These are phyloP conservation scores for Kodamaea hsintzibuensis DNA, from an alignment of 805 yeast genomes.

Conservation along the genomic window DNA sequence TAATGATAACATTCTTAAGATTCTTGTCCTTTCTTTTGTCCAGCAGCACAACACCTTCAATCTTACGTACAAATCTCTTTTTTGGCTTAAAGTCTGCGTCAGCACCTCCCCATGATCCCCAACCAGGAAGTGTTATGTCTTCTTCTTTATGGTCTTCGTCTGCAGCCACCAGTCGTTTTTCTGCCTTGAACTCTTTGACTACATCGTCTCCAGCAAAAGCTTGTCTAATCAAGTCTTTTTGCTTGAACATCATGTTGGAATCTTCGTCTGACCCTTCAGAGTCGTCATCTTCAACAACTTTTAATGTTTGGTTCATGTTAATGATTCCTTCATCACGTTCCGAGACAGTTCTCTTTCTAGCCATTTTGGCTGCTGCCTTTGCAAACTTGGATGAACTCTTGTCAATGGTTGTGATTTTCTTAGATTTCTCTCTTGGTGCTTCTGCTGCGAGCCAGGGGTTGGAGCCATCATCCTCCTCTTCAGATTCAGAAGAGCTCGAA, in stretches of 20 bases:
- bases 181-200: conserved; percentile 73
- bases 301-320: conserved; percentile 56
- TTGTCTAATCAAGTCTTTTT: conserved; percentile 77
- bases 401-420: conserved; percentile 32
- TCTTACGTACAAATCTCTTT: conserved; percentile 65
- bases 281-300: conserved; percentile 33
- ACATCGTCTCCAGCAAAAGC: conserved; percentile 99
- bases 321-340: conserved; percentile 41
- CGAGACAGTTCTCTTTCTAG: conserved; percentile 35
- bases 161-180: conserved; percentile 62
- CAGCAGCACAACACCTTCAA: conserved; percentile 72
- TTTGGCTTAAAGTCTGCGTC: conserved; percentile 42
- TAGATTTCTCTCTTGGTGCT: conserved; percentile 26
- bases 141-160: conserved; percentile 88
- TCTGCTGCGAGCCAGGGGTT: conserved; percentile 41
- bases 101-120: conserved; percentile 97
- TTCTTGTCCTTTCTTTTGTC: conserved; percentile 78
- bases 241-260: conserved; percentile 59
- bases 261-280: conserved; percentile 28
- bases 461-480: conserved; percentile 14
- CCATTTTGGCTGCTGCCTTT: conserved; percentile 42
- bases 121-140: conserved; percentile 88
- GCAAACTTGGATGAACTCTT: conserved; percentile 38
- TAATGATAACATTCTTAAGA: conserved; percentile 80
- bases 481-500: conserved; percentile 11